Percentiles rank a stretch among this genome's conserved stretches.
Conservation (phyloP, 805 yeast genomes). For the Hanseniaspora valbyensis region DNA sequence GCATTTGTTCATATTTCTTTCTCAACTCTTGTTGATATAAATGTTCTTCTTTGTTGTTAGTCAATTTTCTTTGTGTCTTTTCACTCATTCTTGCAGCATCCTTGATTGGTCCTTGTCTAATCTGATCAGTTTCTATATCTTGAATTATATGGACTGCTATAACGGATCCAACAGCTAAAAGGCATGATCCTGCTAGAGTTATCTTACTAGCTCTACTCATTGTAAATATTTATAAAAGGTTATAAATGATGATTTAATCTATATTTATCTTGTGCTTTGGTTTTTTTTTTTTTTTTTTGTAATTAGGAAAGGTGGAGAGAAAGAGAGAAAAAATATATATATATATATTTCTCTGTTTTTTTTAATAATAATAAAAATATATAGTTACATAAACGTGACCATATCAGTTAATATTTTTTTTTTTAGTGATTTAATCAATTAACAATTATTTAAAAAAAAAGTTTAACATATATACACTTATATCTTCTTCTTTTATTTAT, state of each 20-base stretch:
- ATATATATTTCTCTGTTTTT: no score
- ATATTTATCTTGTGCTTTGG: background rate
- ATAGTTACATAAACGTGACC: no score
- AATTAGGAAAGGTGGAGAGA: no score
- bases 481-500: no score
- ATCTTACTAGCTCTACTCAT: conserved; percentile 78
- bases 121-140: conserved; percentile 54
- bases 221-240: background rate
- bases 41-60: conserved; percentile 53
- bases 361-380: no score
- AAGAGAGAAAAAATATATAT: no score
- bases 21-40: conserved; percentile 50
- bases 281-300: no score
- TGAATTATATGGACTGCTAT: conserved; percentile 63
- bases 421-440: no score
- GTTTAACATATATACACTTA: no score
- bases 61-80: conserved; percentile 36
- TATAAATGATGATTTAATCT: no score
- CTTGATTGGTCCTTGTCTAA: conserved; percentile 74
- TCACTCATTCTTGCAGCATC: conserved; percentile 58
- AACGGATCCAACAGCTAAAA: conserved; percentile 48
- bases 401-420: no score
- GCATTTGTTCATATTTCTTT: conserved; percentile 45
- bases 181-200: conserved; percentile 51
- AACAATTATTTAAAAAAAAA: no score